Evolutionary conservation across 2,329 filamentous ascomycete species (phyloP), one percentile per base, ranked within the genome.

Genomic region (Fusarium sublunatum): DNA sequence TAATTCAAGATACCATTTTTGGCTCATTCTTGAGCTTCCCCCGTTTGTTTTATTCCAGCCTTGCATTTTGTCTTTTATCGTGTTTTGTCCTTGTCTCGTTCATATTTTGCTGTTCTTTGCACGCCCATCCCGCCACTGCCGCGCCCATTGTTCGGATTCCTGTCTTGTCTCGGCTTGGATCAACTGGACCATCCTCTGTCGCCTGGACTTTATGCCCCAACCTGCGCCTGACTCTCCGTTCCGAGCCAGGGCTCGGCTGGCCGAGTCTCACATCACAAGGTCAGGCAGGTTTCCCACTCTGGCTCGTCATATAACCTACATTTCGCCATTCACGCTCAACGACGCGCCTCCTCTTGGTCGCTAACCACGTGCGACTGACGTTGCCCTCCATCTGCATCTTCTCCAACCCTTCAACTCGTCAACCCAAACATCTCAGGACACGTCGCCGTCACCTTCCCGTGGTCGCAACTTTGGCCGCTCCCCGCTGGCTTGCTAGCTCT

Each of bases 391-490:
- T 51, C 54, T 63, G 71, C 76, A 77, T 75, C 74, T 76, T 75
- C 73, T 73, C 76, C 73, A 76, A 74, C 74, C 51, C 75, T 74
- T 70, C 67, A 72, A 70, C 74, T 69, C 72, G 70, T 69, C 78
- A 80, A 58, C 49, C 82, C 83, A 85, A 85, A 82, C 82, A 81
- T 81, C 82, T 84, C 82, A 81, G 82, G 83, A 86, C 83, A 86
- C 84, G 82, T 85, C 79, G 82, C 81, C 82, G 78, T 80, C 80
- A 77, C 78, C 73, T 69, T 56, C 53, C 55, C 52, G 57, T 66
- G 45, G 63, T 67, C 61, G 65, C 65, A 58, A 58, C 51, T 69
- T 44, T 51, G 42, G 53, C 53, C 47, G 54, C 60, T 65, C 52
- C 66, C 59, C 58, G 55, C 64, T 72, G 67, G 64, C 58, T 67